Evolutionary conservation across 1,284 basidiomycete genomes (phyloP), one percentile per base, ranked within the genome.

Genomic region (Cryptococcus sp.): DNA sequence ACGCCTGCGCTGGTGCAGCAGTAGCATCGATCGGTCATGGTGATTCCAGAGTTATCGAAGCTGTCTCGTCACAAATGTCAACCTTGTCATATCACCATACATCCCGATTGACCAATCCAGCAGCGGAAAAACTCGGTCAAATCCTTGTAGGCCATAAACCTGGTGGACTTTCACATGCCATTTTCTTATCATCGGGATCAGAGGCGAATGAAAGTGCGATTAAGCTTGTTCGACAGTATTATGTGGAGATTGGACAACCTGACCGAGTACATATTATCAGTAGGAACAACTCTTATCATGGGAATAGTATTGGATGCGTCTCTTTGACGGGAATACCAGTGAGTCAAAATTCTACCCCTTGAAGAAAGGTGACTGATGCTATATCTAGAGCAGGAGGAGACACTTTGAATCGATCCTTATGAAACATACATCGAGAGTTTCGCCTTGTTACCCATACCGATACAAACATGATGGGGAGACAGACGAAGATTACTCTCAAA

Each of bases 231-330:
- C 53, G 68, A 43, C 68, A 72, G 60, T 76, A 74, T 55, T 71
- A 66, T 67, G 78, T 82, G 43, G 88, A 90, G 67, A 83, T 78
- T 0, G 83, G 83, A 3, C 86, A 91, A 72, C 79, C 82, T 0
- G 76, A 86, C 65, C 82, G 89, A 53, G 83, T 67, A 55, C 86
- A 90, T 64, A 89, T 88, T 68, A 90, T 94, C 62, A 87, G 82
- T n/a, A 82, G 90, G 15, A 72, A 85, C 48, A 77, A 89, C 11
- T 88, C 86, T 4, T 93, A 85, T 77, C 90, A 93, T 70, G 90
- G 90, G 2, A 93, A 92, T 71, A 89, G 88, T 1, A 67, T 91
- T 37, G 81, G 81, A 3, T 66, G 61, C 2, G 55, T 71, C 3
- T 63, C 60, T 3, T 5, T 77, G 38, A 61, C 64, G 56, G 23